These are phyloP conservation scores for Pythium brachiatum DNA, from an alignment of 352 stramenopile species.

Conservation along the genomic window DNA sequence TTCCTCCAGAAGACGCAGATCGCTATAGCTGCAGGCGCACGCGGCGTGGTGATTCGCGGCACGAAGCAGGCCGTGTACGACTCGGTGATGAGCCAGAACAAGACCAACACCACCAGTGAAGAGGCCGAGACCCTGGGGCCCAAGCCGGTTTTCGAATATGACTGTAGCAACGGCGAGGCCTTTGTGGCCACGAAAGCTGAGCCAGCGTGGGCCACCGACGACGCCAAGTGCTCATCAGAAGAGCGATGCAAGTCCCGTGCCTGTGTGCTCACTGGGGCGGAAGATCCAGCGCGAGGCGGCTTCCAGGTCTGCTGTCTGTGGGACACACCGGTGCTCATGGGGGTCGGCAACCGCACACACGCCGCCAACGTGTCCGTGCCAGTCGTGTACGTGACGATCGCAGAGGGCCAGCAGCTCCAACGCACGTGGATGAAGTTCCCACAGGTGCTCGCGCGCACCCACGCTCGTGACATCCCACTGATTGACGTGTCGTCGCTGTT, in stretches of 20 bases:
- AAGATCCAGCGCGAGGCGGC: constrained; percentile 15
- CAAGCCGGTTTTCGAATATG: constrained; percentile 63
- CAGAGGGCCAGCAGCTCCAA: constrained; percentile 47
- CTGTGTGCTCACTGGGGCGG: constrained; percentile 58
- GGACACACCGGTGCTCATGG: constrained; percentile 80
- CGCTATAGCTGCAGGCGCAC: constrained; percentile 54
- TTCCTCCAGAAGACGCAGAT: constrained; percentile 60
- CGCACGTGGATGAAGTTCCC: constrained; percentile 36
- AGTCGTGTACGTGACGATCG: constrained; percentile 70
- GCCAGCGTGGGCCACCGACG: constrained; percentile 52
- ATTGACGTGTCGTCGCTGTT: constrained; percentile 59
- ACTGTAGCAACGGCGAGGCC: constrained; percentile 55
- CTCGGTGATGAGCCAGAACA: constrained; percentile 36
- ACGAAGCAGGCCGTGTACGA: constrained; percentile 64
- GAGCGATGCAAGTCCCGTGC: constrained; percentile 42
- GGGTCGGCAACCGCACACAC: constrained; percentile 41
- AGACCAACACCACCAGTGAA: constrained; percentile 35
- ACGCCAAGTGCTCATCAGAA: constrained; percentile 31
- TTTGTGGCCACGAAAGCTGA: constrained; percentile 42
- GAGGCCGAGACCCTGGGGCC: constrained; percentile 5
- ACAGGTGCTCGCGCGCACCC: constrained; percentile 42
- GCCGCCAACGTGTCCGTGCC: constrained; percentile 46
- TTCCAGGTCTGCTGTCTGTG: constrained; percentile 77
- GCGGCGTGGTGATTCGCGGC: constrained; percentile 51
- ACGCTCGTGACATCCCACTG: constrained; percentile 42